Evolutionary conservation across 2,329 filamentous ascomycete genomes (phyloP).

Genomic region (Furcasterigmium furcatum): DNA sequence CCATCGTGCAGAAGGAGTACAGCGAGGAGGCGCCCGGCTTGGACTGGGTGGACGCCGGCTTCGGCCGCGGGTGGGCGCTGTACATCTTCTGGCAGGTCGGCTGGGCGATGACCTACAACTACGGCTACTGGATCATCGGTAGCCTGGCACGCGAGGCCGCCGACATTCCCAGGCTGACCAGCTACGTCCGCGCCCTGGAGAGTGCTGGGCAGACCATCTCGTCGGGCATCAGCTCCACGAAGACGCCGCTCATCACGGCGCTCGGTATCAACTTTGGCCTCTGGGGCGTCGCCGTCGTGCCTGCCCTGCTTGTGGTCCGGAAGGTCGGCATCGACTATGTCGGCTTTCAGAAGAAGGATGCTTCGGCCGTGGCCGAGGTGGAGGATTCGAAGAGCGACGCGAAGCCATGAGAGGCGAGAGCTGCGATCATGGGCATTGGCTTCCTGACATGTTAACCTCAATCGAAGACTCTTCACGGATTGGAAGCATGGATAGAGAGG

Average conservation of each 20-base stretch:
- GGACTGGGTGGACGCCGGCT: conserved; percentile 14
- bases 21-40: conserved; percentile 8
- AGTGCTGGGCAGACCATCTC: conserved; percentile 8
- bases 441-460: too few relatives aligned
- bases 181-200: conserved; percentile 8
- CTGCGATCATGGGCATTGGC: too few relatives aligned
- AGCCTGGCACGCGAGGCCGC: conserved; percentile 7
- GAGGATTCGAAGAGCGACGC: background rate
- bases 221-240: conserved; percentile 9
- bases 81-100: conserved; percentile 17
- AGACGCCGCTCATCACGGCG: conserved; percentile 8
- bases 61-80: conserved; percentile 17
- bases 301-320: conserved; percentile 10
- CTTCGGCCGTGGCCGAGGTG: background rate
- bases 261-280: conserved; percentile 13
- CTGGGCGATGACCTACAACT: conserved; percentile 8
- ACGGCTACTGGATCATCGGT: conserved; percentile 8
- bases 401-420: background rate
- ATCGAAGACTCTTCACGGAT: too few relatives aligned
- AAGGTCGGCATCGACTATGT: conserved; percentile 3
- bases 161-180: conserved; percentile 6
- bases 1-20: conserved; percentile 15
- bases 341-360: background rate
- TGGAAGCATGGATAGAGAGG: too few relatives aligned
- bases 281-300: conserved; percentile 10